Percentiles rank a stretch among this genome's conserved stretches.
Conservation (phyloP, 495 filamentous ascomycete genomes). For the Penicillium robsamsonii region DNA sequence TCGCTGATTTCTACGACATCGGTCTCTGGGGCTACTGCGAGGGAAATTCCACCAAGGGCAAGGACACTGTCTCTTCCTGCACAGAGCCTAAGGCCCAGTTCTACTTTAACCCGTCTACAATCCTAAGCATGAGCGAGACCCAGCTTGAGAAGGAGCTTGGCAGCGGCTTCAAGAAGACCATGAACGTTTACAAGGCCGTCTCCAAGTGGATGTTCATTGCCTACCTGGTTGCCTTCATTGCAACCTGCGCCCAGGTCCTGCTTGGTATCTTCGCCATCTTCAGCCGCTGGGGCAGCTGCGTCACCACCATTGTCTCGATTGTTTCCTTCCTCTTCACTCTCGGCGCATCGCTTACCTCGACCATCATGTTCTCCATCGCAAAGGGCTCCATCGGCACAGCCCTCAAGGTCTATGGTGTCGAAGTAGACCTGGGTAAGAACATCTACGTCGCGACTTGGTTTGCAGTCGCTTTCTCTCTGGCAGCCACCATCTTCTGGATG, state of each 20-base stretch:
- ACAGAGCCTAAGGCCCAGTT: slow-evolving; percentile 61
- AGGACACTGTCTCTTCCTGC: slow-evolving; percentile 47
- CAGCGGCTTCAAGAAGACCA: slow-evolving; percentile 57
- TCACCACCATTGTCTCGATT: slow-evolving; percentile 71
- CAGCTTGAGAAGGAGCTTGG: slow-evolving; percentile 58
- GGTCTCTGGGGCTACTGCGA: slow-evolving; percentile 87
- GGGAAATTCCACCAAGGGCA: slow-evolving; percentile 52
- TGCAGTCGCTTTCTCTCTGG: slow-evolving; percentile 71
- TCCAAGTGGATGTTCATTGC: slow-evolving; percentile 78
- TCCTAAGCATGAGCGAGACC: slow-evolving; percentile 61
- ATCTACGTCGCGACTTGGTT: slow-evolving; percentile 76
- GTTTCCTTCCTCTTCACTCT: slow-evolving; percentile 56
- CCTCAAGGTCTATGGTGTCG: slow-evolving; percentile 64
- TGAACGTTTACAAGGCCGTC: slow-evolving; percentile 69
- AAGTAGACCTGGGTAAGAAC: slow-evolving; percentile 58
- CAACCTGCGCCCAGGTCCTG: slow-evolving; percentile 65
- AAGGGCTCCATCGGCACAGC: slow-evolving; percentile 57
- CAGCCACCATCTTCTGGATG: slow-evolving; percentile 79
- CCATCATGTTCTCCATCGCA: slow-evolving; percentile 62
- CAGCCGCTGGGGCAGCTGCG: slow-evolving; percentile 66
- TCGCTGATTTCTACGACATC: slow-evolving; percentile 78
- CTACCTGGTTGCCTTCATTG: slow-evolving; percentile 66
- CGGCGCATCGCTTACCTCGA: slow-evolving; percentile 55
- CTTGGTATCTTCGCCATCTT: slow-evolving; percentile 69
- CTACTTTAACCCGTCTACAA: slow-evolving; percentile 68